Evolutionary conservation across 225 moss, liverwort and hornwort genomes (phyloP), one percentile per base, ranked within the genome.

Genomic region (Takakia lepidozioides): DNA sequence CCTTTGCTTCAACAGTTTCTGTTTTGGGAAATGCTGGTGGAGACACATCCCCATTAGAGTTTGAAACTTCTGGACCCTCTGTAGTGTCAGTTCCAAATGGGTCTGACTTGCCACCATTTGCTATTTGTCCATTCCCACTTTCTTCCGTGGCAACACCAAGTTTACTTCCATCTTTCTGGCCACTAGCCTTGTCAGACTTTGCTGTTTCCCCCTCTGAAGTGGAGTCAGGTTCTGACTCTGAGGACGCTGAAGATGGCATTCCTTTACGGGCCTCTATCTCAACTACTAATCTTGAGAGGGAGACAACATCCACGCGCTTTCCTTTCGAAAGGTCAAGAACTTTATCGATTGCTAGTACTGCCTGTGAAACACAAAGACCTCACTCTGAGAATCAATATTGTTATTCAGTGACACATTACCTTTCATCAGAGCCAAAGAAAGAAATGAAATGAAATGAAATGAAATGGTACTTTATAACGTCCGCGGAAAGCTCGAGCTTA

Each of bases 261-360:
- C 15, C 50, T 60, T 70, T 80, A 49, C 60, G 38, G 37, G 49
- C 49, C 60, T 87, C 91, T 57, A 98, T 58, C 66, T 85, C 91
- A 52, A 79, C 81, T 6, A 91, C 57, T 67, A 98, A 51, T 60
- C 60, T 83, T 26, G 78, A 71, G 19, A 87, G 62, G 1, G 65
- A 55, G n/a, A 49, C 56, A 20, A 87, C 32, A 54, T 91, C 83
- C n/a, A 79, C 76, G 42, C 81, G 91, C 55, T 88, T 91, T 25
- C 78, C 98, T 18, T 83, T 65, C 23, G 98, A 98, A 38, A 98
- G 81, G 60, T 87, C 85, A 42, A 91, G 56, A 19, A 98, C 87
- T 58, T 85, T 83, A 61, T 60, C 69, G 21, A 83, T 54, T 20
- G 91, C 91, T 46, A 85, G 67, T 36, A 83, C 54, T 47, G 91